Percentiles rank a stretch among this genome's conserved stretches.
Evolutionary conservation across 179 eudicot species (phyloP).

Genomic region (Heliamphora pulchella): DNA sequence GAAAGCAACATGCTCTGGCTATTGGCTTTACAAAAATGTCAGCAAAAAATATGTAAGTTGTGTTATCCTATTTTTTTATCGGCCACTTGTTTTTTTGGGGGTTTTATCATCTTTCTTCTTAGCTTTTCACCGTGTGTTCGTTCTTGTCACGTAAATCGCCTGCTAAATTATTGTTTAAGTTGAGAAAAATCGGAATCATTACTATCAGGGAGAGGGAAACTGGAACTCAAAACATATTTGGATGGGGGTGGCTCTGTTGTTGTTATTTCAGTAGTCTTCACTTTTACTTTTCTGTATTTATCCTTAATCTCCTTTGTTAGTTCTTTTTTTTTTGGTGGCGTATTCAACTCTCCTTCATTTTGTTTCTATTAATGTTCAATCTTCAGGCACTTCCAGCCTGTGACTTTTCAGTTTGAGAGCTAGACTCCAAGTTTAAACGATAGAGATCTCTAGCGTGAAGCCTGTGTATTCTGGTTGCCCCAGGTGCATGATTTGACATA

Average conservation of each 20-base stretch:
- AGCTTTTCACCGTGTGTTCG: neutral
- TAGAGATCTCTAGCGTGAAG: no score
- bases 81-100: no score
- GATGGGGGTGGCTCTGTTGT: no score
- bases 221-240: neutral
- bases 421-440: no score
- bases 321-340: no score
- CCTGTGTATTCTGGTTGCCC: neutral
- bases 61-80: no score
- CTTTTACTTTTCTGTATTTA: no score
- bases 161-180: neutral
- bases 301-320: neutral
- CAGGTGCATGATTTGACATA: neutral
- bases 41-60: conserved; percentile 51
- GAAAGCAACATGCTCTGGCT: conserved; percentile 98
- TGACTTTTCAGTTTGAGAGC: no score
- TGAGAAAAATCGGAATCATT: neutral
- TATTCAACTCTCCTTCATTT: no score
- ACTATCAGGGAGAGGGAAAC: neutral
- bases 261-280: no score
- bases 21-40: conserved; percentile 98
- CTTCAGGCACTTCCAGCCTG: no score
- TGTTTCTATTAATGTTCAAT: no score
- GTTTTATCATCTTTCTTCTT: neutral
- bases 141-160: neutral